phyloP scores from a whole-genome alignment of 2,329 filamentous ascomycete genomes.

The Calonectria naviculata region DNA sequence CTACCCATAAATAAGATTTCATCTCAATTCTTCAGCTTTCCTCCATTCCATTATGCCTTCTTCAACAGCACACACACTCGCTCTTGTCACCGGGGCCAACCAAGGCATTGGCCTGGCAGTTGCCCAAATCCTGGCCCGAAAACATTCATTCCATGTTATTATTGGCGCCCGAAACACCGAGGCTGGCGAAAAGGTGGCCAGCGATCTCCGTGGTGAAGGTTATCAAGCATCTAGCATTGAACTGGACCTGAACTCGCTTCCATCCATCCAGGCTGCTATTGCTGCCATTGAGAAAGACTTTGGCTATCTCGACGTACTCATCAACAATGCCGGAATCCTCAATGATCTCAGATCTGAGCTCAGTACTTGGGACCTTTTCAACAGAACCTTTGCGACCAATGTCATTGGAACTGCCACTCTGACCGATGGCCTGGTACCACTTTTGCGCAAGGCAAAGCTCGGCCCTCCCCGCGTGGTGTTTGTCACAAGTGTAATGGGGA shows the following conservation, averaged over 20 bases:
- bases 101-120: conserved; percentile 36
- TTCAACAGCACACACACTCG: conserved; percentile 13
- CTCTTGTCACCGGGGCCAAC: conserved; percentile 36
- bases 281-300: conserved; percentile 29
- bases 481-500: conserved; percentile 49
- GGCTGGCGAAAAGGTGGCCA: conserved; percentile 37
- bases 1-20: not conserved
- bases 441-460: conserved; percentile 38
- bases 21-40: not conserved
- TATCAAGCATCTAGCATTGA: conserved; percentile 37
- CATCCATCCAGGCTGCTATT: conserved; percentile 41
- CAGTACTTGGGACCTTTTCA: conserved; percentile 47
- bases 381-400: conserved; percentile 52
- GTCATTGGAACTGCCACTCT: conserved; percentile 44
- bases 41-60: conserved; percentile 16
- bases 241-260: conserved; percentile 41
- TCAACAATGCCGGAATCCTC: conserved; percentile 49
- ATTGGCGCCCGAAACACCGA: conserved; percentile 45
- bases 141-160: conserved; percentile 46
- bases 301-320: conserved; percentile 48
- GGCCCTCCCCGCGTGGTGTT: conserved; percentile 51
- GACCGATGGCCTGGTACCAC: conserved; percentile 42
- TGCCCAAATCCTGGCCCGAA: conserved; percentile 34
- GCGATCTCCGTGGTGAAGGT: conserved; percentile 35
- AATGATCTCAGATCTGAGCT: conserved; percentile 35